A percentile compares a stretch with the other conserved stretches of the same genome.
phyloP scores from a whole-genome alignment of 73 alveolate species.

The Stentor roeselii region DNA sequence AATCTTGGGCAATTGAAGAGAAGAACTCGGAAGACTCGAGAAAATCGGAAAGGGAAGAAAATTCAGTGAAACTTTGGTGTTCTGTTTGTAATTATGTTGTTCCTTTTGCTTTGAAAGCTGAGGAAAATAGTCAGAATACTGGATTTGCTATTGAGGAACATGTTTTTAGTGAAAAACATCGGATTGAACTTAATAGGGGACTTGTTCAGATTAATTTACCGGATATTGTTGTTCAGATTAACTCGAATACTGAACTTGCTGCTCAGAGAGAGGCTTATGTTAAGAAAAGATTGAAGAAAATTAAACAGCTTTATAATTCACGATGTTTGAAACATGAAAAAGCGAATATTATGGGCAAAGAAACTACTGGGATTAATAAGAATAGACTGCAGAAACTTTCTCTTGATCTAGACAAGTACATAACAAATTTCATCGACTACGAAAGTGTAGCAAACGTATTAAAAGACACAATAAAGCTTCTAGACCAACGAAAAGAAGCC shows the following conservation, averaged over 20 bases:
- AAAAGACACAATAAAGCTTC: constrained; percentile 74
- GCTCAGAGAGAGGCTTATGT: constrained; percentile 75
- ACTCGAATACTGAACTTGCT: constrained; percentile 57
- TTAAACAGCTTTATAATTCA: constrained; percentile 68
- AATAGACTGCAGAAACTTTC: constrained; percentile 77
- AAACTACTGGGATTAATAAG: constrained; percentile 76
- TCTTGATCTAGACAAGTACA: constrained; percentile 78
- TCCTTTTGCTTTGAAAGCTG: too few species aligned
- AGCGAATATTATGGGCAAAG: constrained; percentile 81
- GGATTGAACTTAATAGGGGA: not conserved
- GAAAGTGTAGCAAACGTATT: constrained; percentile 69
- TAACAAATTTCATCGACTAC: constrained; percentile 73
- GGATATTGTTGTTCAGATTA: constrained; percentile 73
- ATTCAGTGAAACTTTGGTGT: constrained; percentile 11
- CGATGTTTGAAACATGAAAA: constrained; percentile 79
- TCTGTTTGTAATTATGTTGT: constrained; percentile 31
- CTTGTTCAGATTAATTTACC: constrained; percentile 52
- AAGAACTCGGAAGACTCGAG: not conserved
- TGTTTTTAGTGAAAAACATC: not conserved
- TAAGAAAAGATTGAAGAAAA: constrained; percentile 74
- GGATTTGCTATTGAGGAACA: not conserved
- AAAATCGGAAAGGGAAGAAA: constrained; percentile 3
- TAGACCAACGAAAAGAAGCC: constrained; percentile 73
- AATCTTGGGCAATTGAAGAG: not conserved
- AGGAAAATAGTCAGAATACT: too few species aligned